Percentiles rank a stretch among this genome's conserved stretches.
Conservation (phyloP, 1,139 yeast genomes). For the Hanseniaspora sp. region DNA sequence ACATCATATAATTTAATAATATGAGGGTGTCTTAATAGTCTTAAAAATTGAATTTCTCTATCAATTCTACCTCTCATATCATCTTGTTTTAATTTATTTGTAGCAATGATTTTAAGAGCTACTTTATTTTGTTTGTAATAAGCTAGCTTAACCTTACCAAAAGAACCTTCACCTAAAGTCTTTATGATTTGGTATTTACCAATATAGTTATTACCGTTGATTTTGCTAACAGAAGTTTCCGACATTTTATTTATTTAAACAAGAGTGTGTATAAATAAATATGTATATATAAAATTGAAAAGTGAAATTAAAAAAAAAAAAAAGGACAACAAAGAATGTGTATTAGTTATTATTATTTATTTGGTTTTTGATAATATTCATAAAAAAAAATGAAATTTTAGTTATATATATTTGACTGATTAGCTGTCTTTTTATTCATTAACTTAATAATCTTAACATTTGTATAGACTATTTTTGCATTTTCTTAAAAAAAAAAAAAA, state of each 20-base stretch:
- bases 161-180: constrained; percentile 93
- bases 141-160: constrained; percentile 93
- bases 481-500: no score
- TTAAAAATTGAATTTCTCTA: constrained; percentile 81
- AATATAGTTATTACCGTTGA: constrained; percentile 31
- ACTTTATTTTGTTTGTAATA: constrained; percentile 93
- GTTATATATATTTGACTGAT: neutral
- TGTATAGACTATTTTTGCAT: no score
- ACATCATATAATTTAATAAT: constrained; percentile 93
- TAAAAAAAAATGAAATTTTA: no score
- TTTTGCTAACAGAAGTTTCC: neutral
- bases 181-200: constrained; percentile 92
- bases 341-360: no score
- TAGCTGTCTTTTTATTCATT: neutral
- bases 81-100: constrained; percentile 84
- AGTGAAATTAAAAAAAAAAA: no score
- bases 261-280: neutral
- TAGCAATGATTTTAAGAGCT: constrained; percentile 85
- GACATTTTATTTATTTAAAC: constrained; percentile 1
- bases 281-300: neutral
- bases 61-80: constrained; percentile 98
- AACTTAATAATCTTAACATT: no score
- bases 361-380: no score
- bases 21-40: constrained; percentile 89
- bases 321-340: neutral